phyloP scores from a whole-genome alignment of 352 stramenopile species.

The Ochromonadaceae sp. region DNA sequence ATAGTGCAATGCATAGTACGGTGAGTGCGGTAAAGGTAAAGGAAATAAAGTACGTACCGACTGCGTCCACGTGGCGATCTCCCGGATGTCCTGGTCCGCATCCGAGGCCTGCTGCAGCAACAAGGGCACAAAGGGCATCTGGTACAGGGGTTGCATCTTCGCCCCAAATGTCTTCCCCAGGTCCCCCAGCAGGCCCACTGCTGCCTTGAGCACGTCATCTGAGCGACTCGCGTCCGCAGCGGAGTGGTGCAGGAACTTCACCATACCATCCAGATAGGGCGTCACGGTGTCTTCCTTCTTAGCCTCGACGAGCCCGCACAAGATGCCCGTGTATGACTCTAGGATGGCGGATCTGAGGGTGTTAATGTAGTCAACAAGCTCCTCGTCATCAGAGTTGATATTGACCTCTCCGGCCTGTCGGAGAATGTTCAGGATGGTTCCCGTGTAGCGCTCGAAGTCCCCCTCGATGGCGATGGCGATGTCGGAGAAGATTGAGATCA shows the following conservation, averaged over 20 bases:
- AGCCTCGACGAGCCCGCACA: constrained; percentile 57
- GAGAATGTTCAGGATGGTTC: constrained; percentile 48
- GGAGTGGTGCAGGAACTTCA: constrained; percentile 65
- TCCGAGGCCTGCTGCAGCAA: constrained; percentile 35
- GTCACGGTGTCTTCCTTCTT: constrained; percentile 62
- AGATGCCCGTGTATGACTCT: constrained; percentile 87
- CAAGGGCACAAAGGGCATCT: constrained; percentile 35
- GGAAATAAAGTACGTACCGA: no score
- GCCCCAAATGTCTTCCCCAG: not conserved
- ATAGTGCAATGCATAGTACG: no score
- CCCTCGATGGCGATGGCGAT: constrained; percentile 85
- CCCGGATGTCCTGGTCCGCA: constrained; percentile 26
- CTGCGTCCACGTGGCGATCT: not conserved
- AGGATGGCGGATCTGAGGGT: constrained; percentile 80
- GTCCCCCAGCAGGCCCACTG: constrained; percentile 60
- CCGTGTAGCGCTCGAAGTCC: constrained; percentile 67
- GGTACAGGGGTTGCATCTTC: constrained; percentile 20
- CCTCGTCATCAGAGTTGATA: constrained; percentile 79
- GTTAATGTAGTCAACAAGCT: constrained; percentile 96
- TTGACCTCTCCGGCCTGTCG: constrained; percentile 57
- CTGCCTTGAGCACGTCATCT: constrained; percentile 70
- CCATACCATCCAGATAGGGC: constrained; percentile 58
- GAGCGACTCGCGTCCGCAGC: constrained; percentile 59
- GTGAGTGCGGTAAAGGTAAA: no score
- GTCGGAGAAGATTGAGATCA: constrained; percentile 89